Evolutionary conservation across 2,329 filamentous ascomycete species (phyloP).

Genomic region (Clarireedia sp.): DNA sequence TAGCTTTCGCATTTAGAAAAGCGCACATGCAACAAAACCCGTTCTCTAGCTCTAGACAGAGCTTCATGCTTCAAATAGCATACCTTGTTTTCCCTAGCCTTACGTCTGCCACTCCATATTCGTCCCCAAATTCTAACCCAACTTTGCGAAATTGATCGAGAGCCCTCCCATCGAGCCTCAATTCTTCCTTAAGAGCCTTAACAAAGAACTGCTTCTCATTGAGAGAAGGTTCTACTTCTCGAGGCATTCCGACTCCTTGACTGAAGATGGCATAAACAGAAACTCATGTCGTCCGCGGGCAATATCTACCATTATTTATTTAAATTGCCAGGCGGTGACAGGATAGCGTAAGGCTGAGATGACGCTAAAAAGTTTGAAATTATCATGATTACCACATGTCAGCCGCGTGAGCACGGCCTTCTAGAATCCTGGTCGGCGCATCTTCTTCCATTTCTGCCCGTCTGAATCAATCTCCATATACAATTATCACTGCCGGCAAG

Average conservation of each 20-base stretch:
- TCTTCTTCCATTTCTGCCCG: no score
- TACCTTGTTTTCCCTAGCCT: slow-evolving; percentile 85
- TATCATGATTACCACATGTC: not conserved
- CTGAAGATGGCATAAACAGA: not conserved
- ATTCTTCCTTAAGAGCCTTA: slow-evolving; percentile 70
- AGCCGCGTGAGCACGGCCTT: no score
- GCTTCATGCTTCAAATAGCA: slow-evolving; percentile 13
- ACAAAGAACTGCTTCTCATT: slow-evolving; percentile 83
- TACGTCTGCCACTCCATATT: slow-evolving; percentile 85
- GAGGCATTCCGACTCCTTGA: slow-evolving; percentile 57
- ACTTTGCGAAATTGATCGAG: slow-evolving; percentile 74
- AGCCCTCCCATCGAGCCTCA: slow-evolving; percentile 76
- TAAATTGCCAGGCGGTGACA: not conserved
- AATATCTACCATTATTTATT: not conserved
- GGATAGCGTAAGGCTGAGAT: not conserved
- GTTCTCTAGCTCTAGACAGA: not conserved
- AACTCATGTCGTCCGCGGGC: not conserved
- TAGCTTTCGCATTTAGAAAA: not conserved
- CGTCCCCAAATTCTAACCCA: slow-evolving; percentile 75
- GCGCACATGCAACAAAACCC: not conserved
- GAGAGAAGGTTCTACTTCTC: slow-evolving; percentile 81
- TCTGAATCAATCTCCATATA: no score
- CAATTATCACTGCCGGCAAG: no score
- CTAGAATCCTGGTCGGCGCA: no score
- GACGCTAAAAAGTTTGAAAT: not conserved